Conservation (phyloP, 352 stramenopile genomes). For the Globisporangium spiculum region DNA sequence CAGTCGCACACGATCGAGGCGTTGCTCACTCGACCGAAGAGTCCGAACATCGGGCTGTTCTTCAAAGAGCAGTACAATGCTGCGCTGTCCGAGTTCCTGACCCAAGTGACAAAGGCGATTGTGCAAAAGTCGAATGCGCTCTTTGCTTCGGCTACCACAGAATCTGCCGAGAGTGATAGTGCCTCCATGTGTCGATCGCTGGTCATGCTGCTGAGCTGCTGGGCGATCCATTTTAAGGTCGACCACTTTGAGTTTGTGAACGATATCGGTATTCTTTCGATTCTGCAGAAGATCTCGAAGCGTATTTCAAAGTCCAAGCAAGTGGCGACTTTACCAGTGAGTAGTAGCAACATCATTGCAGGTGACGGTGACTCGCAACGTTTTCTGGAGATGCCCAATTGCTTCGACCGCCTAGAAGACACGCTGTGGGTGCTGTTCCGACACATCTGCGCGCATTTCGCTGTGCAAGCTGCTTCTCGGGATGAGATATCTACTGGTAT, state of each 20-base stretch:
- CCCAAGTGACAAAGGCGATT: constrained; percentile 35
- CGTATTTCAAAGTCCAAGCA: background rate
- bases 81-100: constrained; percentile 29
- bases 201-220: constrained; percentile 35
- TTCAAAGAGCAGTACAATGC: constrained; percentile 34
- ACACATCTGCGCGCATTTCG: constrained; percentile 42
- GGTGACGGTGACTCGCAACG: background rate
- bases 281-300: constrained; percentile 34
- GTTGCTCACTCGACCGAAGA: background rate
- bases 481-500: background rate
- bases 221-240: constrained; percentile 34
- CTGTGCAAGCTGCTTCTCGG: constrained; percentile 5
- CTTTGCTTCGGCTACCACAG: background rate
- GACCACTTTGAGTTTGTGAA: constrained; percentile 54
- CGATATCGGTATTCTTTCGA: constrained; percentile 37
- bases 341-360: background rate
- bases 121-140: constrained; percentile 24
- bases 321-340: background rate
- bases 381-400: background rate
- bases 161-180: background rate
- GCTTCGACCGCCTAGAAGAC: constrained; percentile 21
- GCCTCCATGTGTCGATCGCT: constrained; percentile 13
- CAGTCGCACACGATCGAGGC: background rate
- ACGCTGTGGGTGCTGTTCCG: constrained; percentile 36
- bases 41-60: constrained; percentile 25